These are phyloP conservation scores for Royoungia palumana DNA, from an alignment of 768 basidiomycete species.

Conservation along the genomic window DNA sequence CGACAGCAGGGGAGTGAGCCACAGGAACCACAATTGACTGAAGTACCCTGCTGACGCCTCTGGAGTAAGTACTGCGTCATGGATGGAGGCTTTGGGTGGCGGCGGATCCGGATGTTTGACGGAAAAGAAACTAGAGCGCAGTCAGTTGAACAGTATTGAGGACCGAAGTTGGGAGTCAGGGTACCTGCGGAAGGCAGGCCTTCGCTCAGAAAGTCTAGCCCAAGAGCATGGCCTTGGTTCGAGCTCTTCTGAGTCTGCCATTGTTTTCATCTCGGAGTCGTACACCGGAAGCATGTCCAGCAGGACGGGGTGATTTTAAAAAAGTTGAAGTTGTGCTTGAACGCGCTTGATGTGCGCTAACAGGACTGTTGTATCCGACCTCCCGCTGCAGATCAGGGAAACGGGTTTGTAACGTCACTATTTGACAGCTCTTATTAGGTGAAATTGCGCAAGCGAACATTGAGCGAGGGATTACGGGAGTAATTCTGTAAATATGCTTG, in stretches of 20 bases:
- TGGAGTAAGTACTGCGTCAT: slow-evolving; percentile 60
- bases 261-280: too few species aligned
- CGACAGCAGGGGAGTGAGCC: slow-evolving; percentile 69
- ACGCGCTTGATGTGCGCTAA: too few species aligned
- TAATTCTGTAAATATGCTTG: too few species aligned
- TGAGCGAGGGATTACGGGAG: too few species aligned
- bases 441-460: too few species aligned
- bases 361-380: too few species aligned
- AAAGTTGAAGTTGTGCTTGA: too few species aligned
- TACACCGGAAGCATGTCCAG: too few species aligned
- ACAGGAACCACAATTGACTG: slow-evolving; percentile 61
- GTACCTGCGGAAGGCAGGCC: slow-evolving; percentile 3
- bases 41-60: slow-evolving; percentile 63
- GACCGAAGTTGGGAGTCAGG: background rate
- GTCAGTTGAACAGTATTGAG: background rate
- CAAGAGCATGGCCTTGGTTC: background rate
- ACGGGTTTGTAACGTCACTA: too few species aligned
- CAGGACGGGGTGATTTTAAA: too few species aligned
- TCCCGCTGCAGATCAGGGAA: too few species aligned
- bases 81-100: slow-evolving; percentile 49
- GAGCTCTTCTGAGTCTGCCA: background rate
- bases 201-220: background rate
- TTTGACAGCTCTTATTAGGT: too few species aligned
- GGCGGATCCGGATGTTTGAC: slow-evolving; percentile 26
- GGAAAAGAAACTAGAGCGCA: slow-evolving; percentile 7